These are phyloP conservation scores for Agrocybe pediades DNA, from an alignment of 768 basidiomycete species.

Conservation along the genomic window DNA sequence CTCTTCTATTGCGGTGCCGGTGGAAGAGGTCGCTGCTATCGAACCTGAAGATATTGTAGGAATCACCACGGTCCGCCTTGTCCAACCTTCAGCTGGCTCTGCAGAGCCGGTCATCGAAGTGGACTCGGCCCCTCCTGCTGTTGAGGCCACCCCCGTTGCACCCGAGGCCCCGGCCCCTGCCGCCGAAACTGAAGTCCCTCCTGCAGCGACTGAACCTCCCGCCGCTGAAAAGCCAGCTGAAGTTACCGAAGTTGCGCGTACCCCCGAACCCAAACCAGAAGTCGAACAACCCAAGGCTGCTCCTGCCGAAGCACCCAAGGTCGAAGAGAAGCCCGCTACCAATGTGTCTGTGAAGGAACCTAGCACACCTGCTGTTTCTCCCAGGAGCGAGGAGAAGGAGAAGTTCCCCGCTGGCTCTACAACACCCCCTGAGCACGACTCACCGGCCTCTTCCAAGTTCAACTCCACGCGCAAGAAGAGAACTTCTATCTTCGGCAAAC, in stretches of 20 bases:
- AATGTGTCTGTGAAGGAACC: slow-evolving; percentile 1
- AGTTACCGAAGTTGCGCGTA: too few relatives aligned
- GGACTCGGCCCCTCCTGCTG: neutral
- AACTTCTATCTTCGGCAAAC: slow-evolving; percentile 52
- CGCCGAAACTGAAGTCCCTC: neutral
- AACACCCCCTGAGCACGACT: slow-evolving; percentile 16
- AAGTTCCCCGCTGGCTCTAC: slow-evolving; percentile 18
- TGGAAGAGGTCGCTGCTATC: neutral
- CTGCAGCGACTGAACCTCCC: neutral
- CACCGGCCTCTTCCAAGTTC: slow-evolving; percentile 34
- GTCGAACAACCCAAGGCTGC: neutral
- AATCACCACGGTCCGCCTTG: neutral
- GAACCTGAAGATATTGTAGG: neutral
- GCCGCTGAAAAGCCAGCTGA: neutral
- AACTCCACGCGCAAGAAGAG: slow-evolving; percentile 48
- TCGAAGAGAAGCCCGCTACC: slow-evolving; percentile 2
- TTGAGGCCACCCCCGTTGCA: neutral
- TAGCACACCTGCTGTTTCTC: neutral
- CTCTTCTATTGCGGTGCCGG: neutral
- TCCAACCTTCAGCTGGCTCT: neutral
- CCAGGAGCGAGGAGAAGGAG: slow-evolving; percentile 14
- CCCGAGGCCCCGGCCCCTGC: neutral
- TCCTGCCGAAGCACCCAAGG: neutral
- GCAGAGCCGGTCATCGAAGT: neutral
- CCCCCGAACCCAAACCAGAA: too few relatives aligned